Evolutionary conservation across 768 basidiomycete species (phyloP).

Genomic region (Kondoa malvinella): DNA sequence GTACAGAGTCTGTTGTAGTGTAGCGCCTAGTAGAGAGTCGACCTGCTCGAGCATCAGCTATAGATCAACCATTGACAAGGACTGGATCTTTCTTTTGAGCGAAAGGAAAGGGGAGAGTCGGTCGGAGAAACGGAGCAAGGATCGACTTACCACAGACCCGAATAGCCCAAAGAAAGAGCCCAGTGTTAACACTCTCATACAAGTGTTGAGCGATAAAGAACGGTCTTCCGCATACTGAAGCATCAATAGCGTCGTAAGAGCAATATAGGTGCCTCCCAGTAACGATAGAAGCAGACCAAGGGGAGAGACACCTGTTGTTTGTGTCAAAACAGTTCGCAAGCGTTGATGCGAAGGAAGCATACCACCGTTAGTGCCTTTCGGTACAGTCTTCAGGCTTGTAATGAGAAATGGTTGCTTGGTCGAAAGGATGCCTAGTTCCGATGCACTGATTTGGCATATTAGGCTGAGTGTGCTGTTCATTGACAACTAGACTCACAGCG

Average conservation of each 20-base stretch:
- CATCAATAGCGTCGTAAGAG: background rate
- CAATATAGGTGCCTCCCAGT: background rate
- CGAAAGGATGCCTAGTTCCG: background rate
- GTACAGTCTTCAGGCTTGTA: background rate
- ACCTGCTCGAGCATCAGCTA: too few species aligned
- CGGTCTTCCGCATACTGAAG: too few species aligned
- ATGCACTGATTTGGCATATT: background rate
- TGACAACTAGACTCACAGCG: background rate
- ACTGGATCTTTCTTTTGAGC: too few species aligned
- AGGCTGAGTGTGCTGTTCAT: background rate
- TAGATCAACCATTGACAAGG: too few species aligned
- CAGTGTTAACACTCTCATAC: too few species aligned
- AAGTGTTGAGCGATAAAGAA: too few species aligned
- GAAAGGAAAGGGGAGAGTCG: too few species aligned
- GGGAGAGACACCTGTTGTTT: background rate
- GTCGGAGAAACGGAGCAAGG: too few species aligned
- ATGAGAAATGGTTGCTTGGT: background rate
- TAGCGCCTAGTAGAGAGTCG: too few species aligned
- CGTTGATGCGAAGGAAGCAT: background rate
- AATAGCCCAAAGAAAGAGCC: too few species aligned
- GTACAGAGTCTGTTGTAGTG: too few species aligned
- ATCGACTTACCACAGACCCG: too few species aligned
- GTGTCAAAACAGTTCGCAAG: background rate
- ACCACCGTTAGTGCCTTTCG: background rate
- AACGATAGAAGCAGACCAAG: background rate